A percentile compares a stretch with the other conserved stretches of the same genome.
Conservation (phyloP, 345 rosid species). For the Salix udensis region DNA sequence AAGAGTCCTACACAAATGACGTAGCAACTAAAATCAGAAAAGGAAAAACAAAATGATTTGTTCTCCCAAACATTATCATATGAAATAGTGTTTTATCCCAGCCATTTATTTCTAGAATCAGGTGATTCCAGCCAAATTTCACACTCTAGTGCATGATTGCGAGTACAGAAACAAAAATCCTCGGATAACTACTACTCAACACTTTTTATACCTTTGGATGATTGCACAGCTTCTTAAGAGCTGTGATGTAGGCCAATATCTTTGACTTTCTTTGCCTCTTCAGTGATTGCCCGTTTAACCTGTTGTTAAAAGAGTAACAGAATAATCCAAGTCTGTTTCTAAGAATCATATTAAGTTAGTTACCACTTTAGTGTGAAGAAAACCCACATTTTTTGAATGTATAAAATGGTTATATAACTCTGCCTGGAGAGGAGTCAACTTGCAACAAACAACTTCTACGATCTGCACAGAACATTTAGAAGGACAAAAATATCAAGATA, state of each 20-base stretch:
- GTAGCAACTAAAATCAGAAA: conserved; percentile 1
- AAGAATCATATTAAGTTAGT: neutral
- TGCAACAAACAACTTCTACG: conserved; percentile 97
- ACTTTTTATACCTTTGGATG: conserved; percentile 77
- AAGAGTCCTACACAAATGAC: neutral
- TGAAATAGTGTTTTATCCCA: neutral
- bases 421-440: conserved; percentile 87
- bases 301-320: conserved; percentile 27
- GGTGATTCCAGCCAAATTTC: neutral
- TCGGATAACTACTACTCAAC: neutral
- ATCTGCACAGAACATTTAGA: conserved; percentile 48
- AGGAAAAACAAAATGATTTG: neutral
- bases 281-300: conserved; percentile 80
- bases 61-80: neutral
- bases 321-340: neutral
- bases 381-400: conserved; percentile 87
- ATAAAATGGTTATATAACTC: conserved; percentile 84
- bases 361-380: conserved; percentile 13
- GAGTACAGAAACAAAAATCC: neutral
- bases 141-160: neutral
- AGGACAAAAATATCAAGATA: neutral
- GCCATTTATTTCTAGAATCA: neutral
- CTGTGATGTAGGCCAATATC: conserved; percentile 94
- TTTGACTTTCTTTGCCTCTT: conserved; percentile 78
- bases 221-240: conserved; percentile 98